These are phyloP conservation scores for Teunomyces cretensis DNA, from an alignment of 805 yeast genomes.

Conservation along the genomic window DNA sequence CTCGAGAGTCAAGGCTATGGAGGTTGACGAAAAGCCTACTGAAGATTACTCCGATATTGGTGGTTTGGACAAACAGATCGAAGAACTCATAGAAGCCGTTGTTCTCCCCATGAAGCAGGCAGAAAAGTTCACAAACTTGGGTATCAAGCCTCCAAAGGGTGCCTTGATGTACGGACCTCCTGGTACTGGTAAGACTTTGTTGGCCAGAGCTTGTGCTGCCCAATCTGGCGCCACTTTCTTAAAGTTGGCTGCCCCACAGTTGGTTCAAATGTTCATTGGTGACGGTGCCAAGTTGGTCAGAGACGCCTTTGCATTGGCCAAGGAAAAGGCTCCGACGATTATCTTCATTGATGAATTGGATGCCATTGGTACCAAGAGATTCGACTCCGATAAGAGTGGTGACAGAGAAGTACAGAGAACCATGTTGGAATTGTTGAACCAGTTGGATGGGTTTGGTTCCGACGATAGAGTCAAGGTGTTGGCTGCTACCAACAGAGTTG, in stretches of 20 bases:
- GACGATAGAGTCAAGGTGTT: slow-evolving; percentile 96
- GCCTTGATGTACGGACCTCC: slow-evolving; percentile 52
- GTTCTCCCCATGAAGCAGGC: slow-evolving; percentile 98
- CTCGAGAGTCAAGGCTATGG: slow-evolving; percentile 98
- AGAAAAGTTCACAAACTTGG: slow-evolving; percentile 89
- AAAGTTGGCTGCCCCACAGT: slow-evolving; percentile 46
- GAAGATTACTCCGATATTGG: slow-evolving; percentile 98
- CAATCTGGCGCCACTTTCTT: slow-evolving; percentile 47
- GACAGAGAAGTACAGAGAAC: slow-evolving; percentile 49
- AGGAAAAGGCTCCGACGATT: slow-evolving; percentile 48
- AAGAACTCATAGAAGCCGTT: slow-evolving; percentile 96
- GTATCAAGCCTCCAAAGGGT: slow-evolving; percentile 68
- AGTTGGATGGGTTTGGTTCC: slow-evolving; percentile 89
- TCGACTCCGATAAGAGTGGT: slow-evolving; percentile 46
- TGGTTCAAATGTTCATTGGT: slow-evolving; percentile 48
- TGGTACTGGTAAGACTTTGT: slow-evolving; percentile 47
- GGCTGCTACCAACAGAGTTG: slow-evolving; percentile 99
- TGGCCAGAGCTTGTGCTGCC: slow-evolving; percentile 50
- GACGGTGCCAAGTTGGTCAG: slow-evolving; percentile 48
- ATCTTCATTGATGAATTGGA: slow-evolving; percentile 49
- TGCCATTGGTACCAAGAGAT: slow-evolving; percentile 47
- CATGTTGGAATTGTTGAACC: slow-evolving; percentile 49
- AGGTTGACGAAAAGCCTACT: slow-evolving; percentile 97
- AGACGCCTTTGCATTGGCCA: slow-evolving; percentile 47
- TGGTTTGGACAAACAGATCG: slow-evolving; percentile 96